Evolutionary conservation across 2,329 filamentous ascomycete genomes (phyloP), one percentile per base, ranked within the genome.

Genomic region (Fusarium newnesense): DNA sequence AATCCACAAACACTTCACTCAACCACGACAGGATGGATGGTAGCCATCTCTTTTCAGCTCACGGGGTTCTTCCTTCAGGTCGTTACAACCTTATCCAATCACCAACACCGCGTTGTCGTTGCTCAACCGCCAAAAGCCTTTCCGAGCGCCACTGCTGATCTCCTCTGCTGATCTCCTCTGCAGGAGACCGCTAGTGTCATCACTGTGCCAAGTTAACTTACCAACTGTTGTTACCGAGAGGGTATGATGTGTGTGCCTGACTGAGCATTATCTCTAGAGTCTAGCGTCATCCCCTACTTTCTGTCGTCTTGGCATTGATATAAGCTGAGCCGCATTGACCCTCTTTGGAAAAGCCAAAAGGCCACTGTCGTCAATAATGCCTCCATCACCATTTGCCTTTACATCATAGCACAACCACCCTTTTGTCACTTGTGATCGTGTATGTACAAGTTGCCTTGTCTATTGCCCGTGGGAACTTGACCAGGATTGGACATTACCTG

Each of bases 91-190:
- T 50, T 37, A 16, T 39, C 28, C 57, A 60, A 49, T 30, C 46
- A 49, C 46, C 46, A 49, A 60, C 53, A n/a, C 36, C 18, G 34
- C 43, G 24, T 30, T 32, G 43, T 59, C 52, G 40, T 60, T 50
- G n/a, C 44, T 58, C 56, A 47, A 46, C 61, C 53, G 30, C 59
- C 32, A 46, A 67, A 64, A 70, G 54, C 39, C 50, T 46, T 53
- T 69, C 64, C 64, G 46, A 69, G 52, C 58, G 70, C 70, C 70
- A 73, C 70, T 60, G 70, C 62, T 67, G 70, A 73, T 73, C 70
- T 71, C 53, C 56, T 67, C 70, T 73, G 53, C 24, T 67, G 70
- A 73, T 73, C 70, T 71, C 53, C 56, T 67, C 70, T 73, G 53
- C 24, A 66, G 60, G 47, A 61, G 60, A 36, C 57, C 70, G 49